phyloP scores from a whole-genome alignment of 768 basidiomycete species.

The Termitomyces sp. region DNA sequence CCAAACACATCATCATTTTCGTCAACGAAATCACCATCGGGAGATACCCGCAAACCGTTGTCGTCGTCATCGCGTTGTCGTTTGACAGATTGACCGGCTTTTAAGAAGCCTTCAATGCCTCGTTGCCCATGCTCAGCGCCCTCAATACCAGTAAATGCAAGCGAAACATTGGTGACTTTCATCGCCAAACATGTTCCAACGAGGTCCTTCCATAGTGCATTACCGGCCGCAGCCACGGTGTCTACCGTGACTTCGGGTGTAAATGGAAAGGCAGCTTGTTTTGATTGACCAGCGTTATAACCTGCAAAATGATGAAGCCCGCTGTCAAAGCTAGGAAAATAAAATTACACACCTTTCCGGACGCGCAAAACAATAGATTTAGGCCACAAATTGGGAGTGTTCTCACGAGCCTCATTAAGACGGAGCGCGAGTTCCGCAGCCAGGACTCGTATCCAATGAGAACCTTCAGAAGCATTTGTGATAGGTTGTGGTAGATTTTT shows the following conservation, averaged over 20 bases:
- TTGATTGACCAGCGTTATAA: conserved; percentile 66
- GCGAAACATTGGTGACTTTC: conserved; percentile 69
- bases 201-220: conserved; percentile 86
- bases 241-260: conserved; percentile 72
- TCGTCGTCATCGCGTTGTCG: conserved; percentile 33
- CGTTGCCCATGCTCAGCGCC: conserved; percentile 75
- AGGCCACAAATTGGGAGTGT: conserved; percentile 81
- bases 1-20: background rate
- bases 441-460: conserved; percentile 89
- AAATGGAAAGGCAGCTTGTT: conserved; percentile 88
- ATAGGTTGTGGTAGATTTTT: conserved; percentile 88
- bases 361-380: conserved; percentile 84
- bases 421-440: conserved; percentile 88
- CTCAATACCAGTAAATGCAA: conserved; percentile 81
- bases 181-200: conserved; percentile 55
- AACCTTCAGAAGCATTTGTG: conserved; percentile 69
- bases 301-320: conserved; percentile 39
- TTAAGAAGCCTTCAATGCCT: conserved; percentile 87
- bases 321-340: background rate
- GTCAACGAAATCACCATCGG: conserved; percentile 4
- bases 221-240: conserved; percentile 69
- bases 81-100: conserved; percentile 36
- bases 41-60: conserved; percentile 5
- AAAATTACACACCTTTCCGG: conserved; percentile 56
- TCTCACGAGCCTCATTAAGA: conserved; percentile 76